Evolutionary conservation across 2,329 filamentous ascomycete species (phyloP).

Genomic region (Botrytis squamosa): DNA sequence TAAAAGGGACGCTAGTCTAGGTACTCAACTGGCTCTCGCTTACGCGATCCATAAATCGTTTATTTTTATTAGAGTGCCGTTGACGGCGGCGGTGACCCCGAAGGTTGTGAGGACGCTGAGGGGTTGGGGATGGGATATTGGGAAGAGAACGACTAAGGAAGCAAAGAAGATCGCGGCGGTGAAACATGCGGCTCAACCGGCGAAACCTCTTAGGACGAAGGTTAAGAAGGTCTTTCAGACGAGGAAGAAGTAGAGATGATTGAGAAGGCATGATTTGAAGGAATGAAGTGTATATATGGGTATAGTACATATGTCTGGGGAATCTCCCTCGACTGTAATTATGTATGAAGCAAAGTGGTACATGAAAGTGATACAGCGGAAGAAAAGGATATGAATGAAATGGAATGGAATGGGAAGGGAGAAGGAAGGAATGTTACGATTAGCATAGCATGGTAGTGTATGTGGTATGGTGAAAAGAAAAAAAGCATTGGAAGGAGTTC

Average conservation of each 20-base stretch:
- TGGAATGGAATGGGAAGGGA: not conserved
- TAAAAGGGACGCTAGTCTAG: slow-evolving; percentile 70
- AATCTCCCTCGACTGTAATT: not conserved
- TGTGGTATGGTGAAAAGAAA: not conserved
- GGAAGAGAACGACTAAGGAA: slow-evolving; percentile 59
- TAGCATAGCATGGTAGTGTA: not conserved
- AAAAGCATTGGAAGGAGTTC: slow-evolving; percentile 17
- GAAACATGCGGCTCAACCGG: slow-evolving; percentile 24
- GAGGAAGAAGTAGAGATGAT: not conserved
- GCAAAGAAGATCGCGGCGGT: slow-evolving; percentile 37
- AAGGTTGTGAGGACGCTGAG: slow-evolving; percentile 90
- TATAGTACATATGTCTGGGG: not conserved
- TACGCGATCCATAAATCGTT: slow-evolving; percentile 98
- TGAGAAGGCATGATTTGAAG: not conserved
- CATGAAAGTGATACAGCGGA: not conserved
- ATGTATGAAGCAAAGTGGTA: not conserved
- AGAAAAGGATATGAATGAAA: not conserved
- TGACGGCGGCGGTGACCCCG: slow-evolving; percentile 86
- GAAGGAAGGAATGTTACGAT: not conserved
- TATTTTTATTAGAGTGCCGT: slow-evolving; percentile 91
- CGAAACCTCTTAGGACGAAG: slow-evolving; percentile 17
- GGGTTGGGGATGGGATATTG: slow-evolving; percentile 92
- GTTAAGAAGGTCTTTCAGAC: slow-evolving; percentile 1
- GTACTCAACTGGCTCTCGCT: slow-evolving; percentile 84
- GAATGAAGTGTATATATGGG: not conserved